Conservation (phyloP, 345 rosid species). For the Limnanthes douglasii region DNA sequence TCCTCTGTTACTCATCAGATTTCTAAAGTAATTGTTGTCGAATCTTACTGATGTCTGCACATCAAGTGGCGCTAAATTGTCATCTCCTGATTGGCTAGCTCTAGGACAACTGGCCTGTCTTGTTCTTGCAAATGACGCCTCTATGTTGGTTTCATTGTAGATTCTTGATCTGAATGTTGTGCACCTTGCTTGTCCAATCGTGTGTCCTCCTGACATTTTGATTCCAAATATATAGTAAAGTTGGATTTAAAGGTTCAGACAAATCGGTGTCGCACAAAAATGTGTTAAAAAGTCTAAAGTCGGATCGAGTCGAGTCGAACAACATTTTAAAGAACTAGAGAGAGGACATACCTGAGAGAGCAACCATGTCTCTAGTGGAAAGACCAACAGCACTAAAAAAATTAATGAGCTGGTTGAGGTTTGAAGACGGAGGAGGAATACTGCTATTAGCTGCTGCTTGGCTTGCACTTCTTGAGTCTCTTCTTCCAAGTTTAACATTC, state of each 20-base stretch:
- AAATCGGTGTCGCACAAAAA: conserved; percentile 8
- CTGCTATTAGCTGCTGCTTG: conserved; percentile 58
- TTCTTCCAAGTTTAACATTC: conserved; percentile 78
- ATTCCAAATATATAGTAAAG: neutral
- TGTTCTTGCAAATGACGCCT: conserved; percentile 32
- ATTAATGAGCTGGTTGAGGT: conserved; percentile 40
- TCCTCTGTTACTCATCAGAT: conserved; percentile 42
- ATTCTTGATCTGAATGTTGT: conserved; percentile 34
- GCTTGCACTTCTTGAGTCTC: conserved; percentile 72
- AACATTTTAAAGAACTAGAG: neutral
- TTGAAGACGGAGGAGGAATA: conserved; percentile 55
- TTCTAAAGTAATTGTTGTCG: conserved; percentile 62
- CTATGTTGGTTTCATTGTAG: conserved; percentile 65
- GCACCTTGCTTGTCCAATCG: conserved; percentile 75
- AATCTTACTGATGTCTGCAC: conserved; percentile 30
- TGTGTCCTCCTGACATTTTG: conserved; percentile 40
- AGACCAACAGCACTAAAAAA: conserved; percentile 54
- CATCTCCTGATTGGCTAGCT: conserved; percentile 29
- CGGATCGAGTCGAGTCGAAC: conserved; percentile 1
- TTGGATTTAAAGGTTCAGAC: neutral
- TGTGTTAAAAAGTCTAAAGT: conserved; percentile 6
- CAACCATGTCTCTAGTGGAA: conserved; percentile 60
- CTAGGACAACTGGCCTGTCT: conserved; percentile 37
- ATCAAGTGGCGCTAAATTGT: conserved; percentile 59
- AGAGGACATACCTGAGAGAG: conserved; percentile 44